Evolutionary conservation across 768 basidiomycete species (phyloP).

Genomic region (Cantharellus anzutake): DNA sequence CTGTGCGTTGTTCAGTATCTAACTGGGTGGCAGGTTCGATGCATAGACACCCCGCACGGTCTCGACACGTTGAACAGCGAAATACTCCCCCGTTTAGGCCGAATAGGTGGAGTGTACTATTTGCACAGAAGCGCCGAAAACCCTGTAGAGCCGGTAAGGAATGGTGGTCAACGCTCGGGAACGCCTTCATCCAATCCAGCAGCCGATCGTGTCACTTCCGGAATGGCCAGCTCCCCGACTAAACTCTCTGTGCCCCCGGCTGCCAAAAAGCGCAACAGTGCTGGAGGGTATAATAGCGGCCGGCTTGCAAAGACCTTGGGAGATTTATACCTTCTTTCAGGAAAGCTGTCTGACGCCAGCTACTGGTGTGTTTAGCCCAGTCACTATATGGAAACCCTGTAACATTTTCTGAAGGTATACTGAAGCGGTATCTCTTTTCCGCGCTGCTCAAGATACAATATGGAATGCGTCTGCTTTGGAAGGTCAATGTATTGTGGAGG

Average conservation of each 20-base stretch:
- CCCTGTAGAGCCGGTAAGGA: background rate
- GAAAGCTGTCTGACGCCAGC: slow-evolving; percentile 64
- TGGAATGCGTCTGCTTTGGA: slow-evolving; percentile 88
- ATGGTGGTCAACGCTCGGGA: background rate
- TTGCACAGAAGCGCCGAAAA: background rate
- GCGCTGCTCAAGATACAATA: slow-evolving; percentile 48
- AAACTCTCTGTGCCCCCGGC: background rate
- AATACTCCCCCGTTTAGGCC: slow-evolving; percentile 16
- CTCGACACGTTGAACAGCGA: slow-evolving; percentile 51
- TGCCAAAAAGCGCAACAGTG: slow-evolving; percentile 40
- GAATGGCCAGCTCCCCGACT: background rate
- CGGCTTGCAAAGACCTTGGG: slow-evolving; percentile 75
- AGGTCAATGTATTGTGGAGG: slow-evolving; percentile 56
- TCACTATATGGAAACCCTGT: background rate
- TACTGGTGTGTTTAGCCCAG: slow-evolving; percentile 36
- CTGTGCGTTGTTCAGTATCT: background rate
- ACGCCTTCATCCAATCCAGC: background rate
- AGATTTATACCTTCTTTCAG: slow-evolving; percentile 74
- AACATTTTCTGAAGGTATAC: slow-evolving; percentile 39
- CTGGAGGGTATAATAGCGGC: slow-evolving; percentile 60
- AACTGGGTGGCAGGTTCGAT: slow-evolving; percentile 34
- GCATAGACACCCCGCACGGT: slow-evolving; percentile 64
- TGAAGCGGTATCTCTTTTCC: slow-evolving; percentile 66
- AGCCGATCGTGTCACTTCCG: background rate
- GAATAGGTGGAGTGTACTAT: slow-evolving; percentile 2